Percentiles rank a stretch among this genome's conserved stretches.
These are phyloP conservation scores for Butyriboletus loyo DNA, from an alignment of 768 basidiomycete genomes.

Conservation along the genomic window DNA sequence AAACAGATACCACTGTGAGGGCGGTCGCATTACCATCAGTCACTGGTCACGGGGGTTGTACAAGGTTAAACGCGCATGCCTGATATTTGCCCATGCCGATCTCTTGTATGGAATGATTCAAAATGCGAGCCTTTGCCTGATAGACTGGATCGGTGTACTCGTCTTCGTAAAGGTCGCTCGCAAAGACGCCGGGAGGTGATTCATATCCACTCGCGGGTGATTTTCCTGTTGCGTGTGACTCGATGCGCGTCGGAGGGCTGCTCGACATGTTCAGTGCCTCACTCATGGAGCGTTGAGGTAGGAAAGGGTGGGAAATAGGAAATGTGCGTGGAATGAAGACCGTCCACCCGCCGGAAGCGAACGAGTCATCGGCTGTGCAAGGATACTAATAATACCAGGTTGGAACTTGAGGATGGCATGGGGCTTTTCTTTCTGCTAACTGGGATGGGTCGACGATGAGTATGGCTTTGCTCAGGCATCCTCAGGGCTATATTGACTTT, in stretches of 20 bases:
- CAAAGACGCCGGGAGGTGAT: background rate
- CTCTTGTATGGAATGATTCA: slow-evolving; percentile 48
- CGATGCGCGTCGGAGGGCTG: background rate
- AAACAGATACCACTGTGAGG: slow-evolving; percentile 37
- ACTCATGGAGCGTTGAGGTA: background rate
- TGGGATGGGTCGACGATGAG: too few relatives aligned
- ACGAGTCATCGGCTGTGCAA: too few relatives aligned
- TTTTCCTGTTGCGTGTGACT: background rate
- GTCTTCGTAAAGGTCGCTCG: slow-evolving; percentile 32
- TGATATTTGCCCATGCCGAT: slow-evolving; percentile 60
- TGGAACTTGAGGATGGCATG: too few relatives aligned
- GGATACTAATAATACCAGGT: too few relatives aligned
- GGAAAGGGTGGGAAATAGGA: background rate
- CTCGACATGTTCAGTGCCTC: background rate
- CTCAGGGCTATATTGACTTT: too few relatives aligned
- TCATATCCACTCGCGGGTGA: background rate
- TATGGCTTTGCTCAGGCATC: too few relatives aligned
- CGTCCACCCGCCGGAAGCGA: too few relatives aligned
- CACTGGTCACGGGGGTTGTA: background rate
- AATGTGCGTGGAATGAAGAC: background rate
- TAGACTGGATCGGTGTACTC: slow-evolving; percentile 45
- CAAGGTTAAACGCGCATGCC: slow-evolving; percentile 21
- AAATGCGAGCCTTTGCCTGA: slow-evolving; percentile 44
- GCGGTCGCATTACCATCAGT: background rate
- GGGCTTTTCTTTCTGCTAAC: too few relatives aligned